Evolutionary conservation across 2,329 filamentous ascomycete species (phyloP).

Genomic region (Beauveria rudraprayagi): DNA sequence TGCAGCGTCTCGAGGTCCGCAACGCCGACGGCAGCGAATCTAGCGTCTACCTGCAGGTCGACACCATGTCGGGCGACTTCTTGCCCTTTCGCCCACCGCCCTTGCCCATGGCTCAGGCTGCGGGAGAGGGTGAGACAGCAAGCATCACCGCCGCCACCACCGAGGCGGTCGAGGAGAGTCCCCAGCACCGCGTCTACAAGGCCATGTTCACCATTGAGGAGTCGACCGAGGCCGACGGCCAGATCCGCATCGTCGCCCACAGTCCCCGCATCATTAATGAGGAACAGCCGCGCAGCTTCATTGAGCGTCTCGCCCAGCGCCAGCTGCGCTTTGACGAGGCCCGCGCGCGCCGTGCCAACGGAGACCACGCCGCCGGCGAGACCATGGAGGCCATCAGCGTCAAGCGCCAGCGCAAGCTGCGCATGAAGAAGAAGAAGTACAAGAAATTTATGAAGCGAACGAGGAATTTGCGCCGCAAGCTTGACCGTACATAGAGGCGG

Average conservation of each 20-base stretch:
- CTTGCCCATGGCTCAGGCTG: conserved; percentile 53
- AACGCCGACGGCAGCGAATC: conserved; percentile 49
- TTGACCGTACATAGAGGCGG: conserved; percentile 53
- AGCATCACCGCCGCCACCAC: conserved; percentile 30
- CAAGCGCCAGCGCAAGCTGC: conserved; percentile 83
- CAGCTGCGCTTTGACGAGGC: conserved; percentile 52
- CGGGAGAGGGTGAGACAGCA: conserved; percentile 23
- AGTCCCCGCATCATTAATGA: conserved; percentile 50
- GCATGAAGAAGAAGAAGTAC: conserved; percentile 99
- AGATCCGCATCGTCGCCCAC: conserved; percentile 53
- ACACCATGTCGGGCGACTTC: conserved; percentile 62
- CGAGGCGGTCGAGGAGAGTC: conserved; percentile 26
- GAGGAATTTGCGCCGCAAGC: conserved; percentile 76
- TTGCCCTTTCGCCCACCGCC: conserved; percentile 82
- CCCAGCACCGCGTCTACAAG: conserved; percentile 51
- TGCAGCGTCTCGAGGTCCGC: conserved; percentile 44
- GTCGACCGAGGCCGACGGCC: conserved; percentile 50
- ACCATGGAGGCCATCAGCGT: conserved; percentile 79
- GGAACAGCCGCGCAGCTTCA: conserved; percentile 46
- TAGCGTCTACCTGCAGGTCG: conserved; percentile 57
- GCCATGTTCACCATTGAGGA: conserved; percentile 61
- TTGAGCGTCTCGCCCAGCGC: conserved; percentile 61
- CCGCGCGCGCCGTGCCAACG: conserved; percentile 33
- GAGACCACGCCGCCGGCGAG: neutral
- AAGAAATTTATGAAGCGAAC: conserved; percentile 98